These are phyloP conservation scores for Pichia gijzeniarum DNA, from an alignment of 805 yeast species.

Conservation along the genomic window DNA sequence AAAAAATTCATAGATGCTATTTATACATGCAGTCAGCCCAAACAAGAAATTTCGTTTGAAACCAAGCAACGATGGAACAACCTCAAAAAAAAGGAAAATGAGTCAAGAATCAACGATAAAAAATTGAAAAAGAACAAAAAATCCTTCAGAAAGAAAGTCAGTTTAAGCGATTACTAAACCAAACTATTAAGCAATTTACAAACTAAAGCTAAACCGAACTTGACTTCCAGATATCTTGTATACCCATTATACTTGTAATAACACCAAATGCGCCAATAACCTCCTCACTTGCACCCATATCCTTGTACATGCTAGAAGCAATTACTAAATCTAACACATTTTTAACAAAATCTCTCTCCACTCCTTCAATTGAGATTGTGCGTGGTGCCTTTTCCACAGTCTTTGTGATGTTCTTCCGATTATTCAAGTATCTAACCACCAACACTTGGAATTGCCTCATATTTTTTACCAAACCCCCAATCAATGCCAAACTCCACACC, in stretches of 20 bases:
- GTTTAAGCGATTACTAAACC: conserved; percentile 14
- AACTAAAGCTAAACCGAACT: conserved; percentile 26
- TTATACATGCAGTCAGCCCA: conserved; percentile 32
- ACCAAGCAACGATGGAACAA: conserved; percentile 40
- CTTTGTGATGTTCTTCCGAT: conserved; percentile 1
- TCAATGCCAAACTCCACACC: conserved; percentile 72
- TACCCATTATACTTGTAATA: conserved; percentile 71
- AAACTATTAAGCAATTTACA: no score
- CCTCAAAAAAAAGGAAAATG: conserved; percentile 19
- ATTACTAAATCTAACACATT: conserved; percentile 69
- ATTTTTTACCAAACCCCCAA: conserved; percentile 56
- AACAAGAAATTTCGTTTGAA: conserved; percentile 34
- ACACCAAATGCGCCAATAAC: conserved; percentile 80
- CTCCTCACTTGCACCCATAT: conserved; percentile 65
- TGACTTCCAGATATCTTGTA: conserved; percentile 59
- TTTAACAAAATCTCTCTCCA: conserved; percentile 64
- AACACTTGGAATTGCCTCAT: conserved; percentile 45
- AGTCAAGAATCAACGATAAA: conserved; percentile 19
- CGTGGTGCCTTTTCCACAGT: conserved; percentile 34
- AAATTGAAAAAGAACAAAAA: conserved; percentile 22
- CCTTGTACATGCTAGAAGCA: conserved; percentile 61
- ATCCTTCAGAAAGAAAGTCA: conserved; percentile 15
- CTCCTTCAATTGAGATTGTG: conserved; percentile 30
- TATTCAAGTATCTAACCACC: conserved; percentile 28
- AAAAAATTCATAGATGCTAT: conserved; percentile 38